phyloP scores from a whole-genome alignment of 352 stramenopile genomes.

The Globisporangium rhizosaccharum region DNA sequence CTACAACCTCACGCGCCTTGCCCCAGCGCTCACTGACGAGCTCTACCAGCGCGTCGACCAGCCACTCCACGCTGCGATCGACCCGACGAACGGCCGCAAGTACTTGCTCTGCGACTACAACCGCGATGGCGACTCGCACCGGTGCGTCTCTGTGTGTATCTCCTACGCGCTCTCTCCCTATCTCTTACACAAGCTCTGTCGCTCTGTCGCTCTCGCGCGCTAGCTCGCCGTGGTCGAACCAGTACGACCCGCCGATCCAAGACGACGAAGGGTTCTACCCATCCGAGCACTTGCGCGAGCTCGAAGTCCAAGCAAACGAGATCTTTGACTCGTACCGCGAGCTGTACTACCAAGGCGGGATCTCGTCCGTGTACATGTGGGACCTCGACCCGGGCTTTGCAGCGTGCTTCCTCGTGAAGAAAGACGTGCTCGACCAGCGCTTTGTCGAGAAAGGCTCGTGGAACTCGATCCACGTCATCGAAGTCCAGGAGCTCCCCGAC shows the following conservation, averaged over 20 bases:
- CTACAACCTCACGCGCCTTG: constrained; percentile 79
- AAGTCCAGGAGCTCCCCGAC: constrained; percentile 65
- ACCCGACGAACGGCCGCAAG: constrained; percentile 82
- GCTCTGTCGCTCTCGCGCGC: background rate
- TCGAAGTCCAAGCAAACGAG: constrained; percentile 94
- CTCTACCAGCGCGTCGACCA: constrained; percentile 92
- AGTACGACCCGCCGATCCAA: constrained; percentile 72
- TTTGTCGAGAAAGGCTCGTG: constrained; percentile 86
- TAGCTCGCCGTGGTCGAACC: constrained; percentile 91
- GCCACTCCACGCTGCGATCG: constrained; percentile 84
- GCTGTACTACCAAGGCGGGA: constrained; percentile 94
- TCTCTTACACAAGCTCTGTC: background rate
- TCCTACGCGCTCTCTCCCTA: background rate
- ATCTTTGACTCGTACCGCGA: constrained; percentile 96
- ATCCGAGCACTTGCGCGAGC: constrained; percentile 80
- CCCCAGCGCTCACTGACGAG: constrained; percentile 82
- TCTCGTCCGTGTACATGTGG: constrained; percentile 95
- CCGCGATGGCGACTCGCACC: constrained; percentile 89
- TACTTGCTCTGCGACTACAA: constrained; percentile 96
- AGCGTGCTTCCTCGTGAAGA: constrained; percentile 93
- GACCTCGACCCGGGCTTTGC: constrained; percentile 92
- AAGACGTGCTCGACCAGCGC: constrained; percentile 78
- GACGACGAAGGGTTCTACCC: constrained; percentile 89
- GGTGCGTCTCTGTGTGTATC: constrained; percentile 13
- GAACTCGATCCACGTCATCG: constrained; percentile 95